Conservation (phyloP, 2,329 filamentous ascomycete genomes). For the Cercospora citrullina region DNA sequence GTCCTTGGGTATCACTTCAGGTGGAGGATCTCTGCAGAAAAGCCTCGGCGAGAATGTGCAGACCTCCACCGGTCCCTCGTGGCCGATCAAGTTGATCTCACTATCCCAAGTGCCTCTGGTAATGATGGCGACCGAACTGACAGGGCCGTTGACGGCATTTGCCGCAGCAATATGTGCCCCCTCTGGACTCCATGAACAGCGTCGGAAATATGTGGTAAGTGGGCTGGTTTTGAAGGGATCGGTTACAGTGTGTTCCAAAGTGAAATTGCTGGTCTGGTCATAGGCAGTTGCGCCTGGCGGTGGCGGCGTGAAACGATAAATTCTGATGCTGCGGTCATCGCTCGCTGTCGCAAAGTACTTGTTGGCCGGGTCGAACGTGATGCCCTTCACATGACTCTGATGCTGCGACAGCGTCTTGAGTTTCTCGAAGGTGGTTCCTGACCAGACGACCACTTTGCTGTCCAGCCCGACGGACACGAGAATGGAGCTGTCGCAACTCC, state of each 20-base stretch:
- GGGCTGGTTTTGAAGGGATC: conserved; percentile 87
- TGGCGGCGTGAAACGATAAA: conserved; percentile 91
- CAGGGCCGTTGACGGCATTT: conserved; percentile 94
- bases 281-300: conserved; percentile 88
- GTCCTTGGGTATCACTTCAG: conserved; percentile 49
- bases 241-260: conserved; percentile 87
- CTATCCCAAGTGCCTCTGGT: conserved; percentile 90
- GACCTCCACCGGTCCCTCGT: conserved; percentile 95
- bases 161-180: conserved; percentile 95
- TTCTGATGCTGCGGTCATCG: conserved; percentile 94
- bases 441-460: conserved; percentile 98
- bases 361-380: conserved; percentile 97
- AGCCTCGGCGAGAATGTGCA: conserved; percentile 94
- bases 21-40: conserved; percentile 70
- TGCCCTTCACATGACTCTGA: conserved; percentile 97
- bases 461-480: conserved; percentile 94
- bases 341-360: conserved; percentile 99
- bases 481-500: conserved; percentile 94
- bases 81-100: conserved; percentile 95
- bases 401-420: conserved; percentile 90
- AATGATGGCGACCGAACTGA: conserved; percentile 95
- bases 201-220: conserved; percentile 91
- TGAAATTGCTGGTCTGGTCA: conserved; percentile 95
- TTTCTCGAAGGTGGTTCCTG: conserved; percentile 96
- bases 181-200: conserved; percentile 97